Base-by-base conservation (phyloP, 768 basidiomycete species). In the Crassisporium funariophilum region DNA sequence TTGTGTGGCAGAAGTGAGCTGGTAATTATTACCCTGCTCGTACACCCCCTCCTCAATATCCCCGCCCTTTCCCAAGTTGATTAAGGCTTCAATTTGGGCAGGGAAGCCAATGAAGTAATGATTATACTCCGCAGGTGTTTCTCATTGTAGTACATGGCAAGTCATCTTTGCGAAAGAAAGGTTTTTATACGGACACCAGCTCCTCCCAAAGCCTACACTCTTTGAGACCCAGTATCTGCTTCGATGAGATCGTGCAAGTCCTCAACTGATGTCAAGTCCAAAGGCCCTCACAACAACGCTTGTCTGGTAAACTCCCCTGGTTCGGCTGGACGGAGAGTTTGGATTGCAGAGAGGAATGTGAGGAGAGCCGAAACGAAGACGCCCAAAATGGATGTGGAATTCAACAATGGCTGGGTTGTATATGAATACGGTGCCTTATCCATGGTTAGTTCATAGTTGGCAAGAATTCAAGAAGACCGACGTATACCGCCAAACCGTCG, bases 31-130 rank as follows among this genome's bases (percentile, higher is more conserved):
- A 88, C 92, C 89, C 69, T 79, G 73, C 8, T 84, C 84, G 53
- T 81, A 83, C 15, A 91, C 82, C 7, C 77, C 84, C n/a, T 87
- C 86, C 58, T 94, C 91, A 31, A 95, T 79, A 25, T 91, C 88
- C 58, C 95, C 93, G 11, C 86, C 88, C 67, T 97, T 92, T 5
- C 91, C 91, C 64, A 95, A 97, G 63, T 95, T 94, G 44, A 97
- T 94, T 15, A 95, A 68, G 1, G 93, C 94, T 65, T 97, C 94
- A 4, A 91, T 73, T 51, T 83, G 77, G 9, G 93, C 83, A 16
- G 91, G 77, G 40, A 84, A 87, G 21, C 78, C 72, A 17, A 95
- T 78, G 13, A 43, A 93, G 73, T 39, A 95, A 64, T 4, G 75
- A 60, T 38, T 89, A 50, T 87, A 86, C 40, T 77, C 76, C 8